Evolutionary conservation across 2,329 filamentous ascomycete species (phyloP), one percentile per base, ranked within the genome.

Genomic region (Colletotrichum viniferum): DNA sequence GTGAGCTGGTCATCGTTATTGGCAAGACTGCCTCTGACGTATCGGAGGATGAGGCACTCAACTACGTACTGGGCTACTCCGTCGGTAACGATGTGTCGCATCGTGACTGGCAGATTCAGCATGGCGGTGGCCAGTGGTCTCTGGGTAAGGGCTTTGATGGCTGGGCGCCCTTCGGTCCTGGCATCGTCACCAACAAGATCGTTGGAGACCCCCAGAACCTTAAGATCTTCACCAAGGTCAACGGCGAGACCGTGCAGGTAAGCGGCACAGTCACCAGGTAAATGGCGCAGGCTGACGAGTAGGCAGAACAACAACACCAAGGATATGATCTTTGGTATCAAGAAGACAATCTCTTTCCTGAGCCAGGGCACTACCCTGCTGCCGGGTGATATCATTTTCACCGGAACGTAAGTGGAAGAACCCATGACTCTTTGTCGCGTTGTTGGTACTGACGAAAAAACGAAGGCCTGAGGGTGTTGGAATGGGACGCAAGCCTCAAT

Each of bases 61-160:
- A 92, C 68, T 92, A 94, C 79, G 93, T 96, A 4, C 86, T 95
- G 3, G 94, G 94, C 7, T 96, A 96, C 81, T 88, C 92, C 3
- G 90, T 94, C 38, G 93, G 94, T 69, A 94, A 96, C 83, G 94
- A 96, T 82, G 90, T 96, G n/a, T 95, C 92, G 13, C 94, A 95
- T 84, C 91, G 94, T 55, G 93, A 95, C 78, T 96, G 93, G 92
- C 93, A 95, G 84, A 83, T 94, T 76, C 90, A 92, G 82, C 89
- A 87, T 55, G 92, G 92, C 18, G 92, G 92, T 18, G 89, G 92
- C 2, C 93, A 95, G 84, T 95, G 93, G 93, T 90, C 88, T 1
- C 85, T 94, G 16, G 93, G 93, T 48, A 95, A 95, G 83, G 92
- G 93, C 4, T 95, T 94, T 77, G 93, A 95, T 83, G 92, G 92